phyloP scores from a whole-genome alignment of 352 stramenopile species.

The Globisporangium uncinulatum region DNA sequence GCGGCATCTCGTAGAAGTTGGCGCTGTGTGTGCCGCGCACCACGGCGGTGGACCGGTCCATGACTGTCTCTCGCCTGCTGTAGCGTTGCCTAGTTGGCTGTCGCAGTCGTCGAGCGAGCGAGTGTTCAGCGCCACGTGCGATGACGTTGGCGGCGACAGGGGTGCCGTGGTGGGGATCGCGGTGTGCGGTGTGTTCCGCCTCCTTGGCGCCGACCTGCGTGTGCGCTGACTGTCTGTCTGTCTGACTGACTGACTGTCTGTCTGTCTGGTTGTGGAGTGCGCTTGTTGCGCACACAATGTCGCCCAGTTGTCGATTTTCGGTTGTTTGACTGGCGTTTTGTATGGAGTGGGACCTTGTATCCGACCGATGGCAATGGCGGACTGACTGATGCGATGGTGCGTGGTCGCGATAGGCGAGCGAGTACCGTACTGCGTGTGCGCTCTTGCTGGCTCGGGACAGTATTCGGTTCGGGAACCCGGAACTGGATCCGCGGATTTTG shows the following conservation, averaged over 20 bases:
- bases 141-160: neutral
- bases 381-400: no score
- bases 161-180: neutral
- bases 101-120: neutral
- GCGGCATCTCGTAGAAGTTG: constrained; percentile 57
- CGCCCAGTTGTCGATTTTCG: neutral
- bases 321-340: neutral
- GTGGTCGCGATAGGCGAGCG: no score
- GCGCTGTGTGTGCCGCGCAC: constrained; percentile 51
- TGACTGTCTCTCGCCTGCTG: constrained; percentile 4
- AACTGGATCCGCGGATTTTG: no score
- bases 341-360: neutral
- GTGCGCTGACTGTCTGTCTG: neutral
- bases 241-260: neutral
- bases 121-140: neutral
- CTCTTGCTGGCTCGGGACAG: no score
- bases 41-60: constrained; percentile 37
- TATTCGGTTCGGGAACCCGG: no score
- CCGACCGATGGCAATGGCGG: neutral
- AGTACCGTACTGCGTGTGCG: no score
- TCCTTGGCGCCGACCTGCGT: no score
- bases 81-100: neutral
- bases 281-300: neutral
- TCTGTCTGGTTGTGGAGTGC: neutral
- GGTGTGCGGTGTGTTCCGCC: no score